phyloP scores from a whole-genome alignment of 345 rosid genomes.

The Camelina neglecta region DNA sequence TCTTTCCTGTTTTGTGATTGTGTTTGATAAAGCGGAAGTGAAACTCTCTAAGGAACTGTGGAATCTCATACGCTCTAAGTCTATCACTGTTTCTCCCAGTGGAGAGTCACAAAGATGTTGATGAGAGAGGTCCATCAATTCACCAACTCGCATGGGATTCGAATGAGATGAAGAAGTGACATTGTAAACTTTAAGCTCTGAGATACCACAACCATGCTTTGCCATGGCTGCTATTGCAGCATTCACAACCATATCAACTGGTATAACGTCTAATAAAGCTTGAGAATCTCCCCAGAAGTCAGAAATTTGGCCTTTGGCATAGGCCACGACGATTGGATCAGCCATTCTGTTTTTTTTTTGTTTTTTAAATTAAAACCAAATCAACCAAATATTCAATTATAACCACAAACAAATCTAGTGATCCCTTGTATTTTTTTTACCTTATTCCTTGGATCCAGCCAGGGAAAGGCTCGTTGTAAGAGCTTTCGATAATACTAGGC shows the following conservation, averaged over 20 bases:
- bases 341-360: slow-evolving; percentile 38
- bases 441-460: slow-evolving; percentile 97
- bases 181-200: slow-evolving; percentile 30
- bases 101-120: slow-evolving; percentile 25
- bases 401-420: no score
- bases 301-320: slow-evolving; percentile 48
- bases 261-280: slow-evolving; percentile 36
- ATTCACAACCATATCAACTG: slow-evolving; percentile 43
- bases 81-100: not conserved
- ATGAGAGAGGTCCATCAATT: not conserved
- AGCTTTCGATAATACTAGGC: slow-evolving; percentile 71
- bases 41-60: slow-evolving; percentile 28
- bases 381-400: no score
- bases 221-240: slow-evolving; percentile 41
- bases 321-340: slow-evolving; percentile 47
- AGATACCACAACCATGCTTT: slow-evolving; percentile 27
- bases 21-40: slow-evolving; percentile 20
- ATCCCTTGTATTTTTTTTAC: no score
- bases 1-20: slow-evolving; percentile 24
- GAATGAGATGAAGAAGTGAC: slow-evolving; percentile 32
- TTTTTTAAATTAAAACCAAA: no score
- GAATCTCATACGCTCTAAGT: not conserved
- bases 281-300: slow-evolving; percentile 38
- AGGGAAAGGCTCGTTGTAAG: slow-evolving; percentile 78
- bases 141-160: slow-evolving; percentile 23